Conservation (phyloP, 768 basidiomycete species). For the Termitomyces sp. region DNA sequence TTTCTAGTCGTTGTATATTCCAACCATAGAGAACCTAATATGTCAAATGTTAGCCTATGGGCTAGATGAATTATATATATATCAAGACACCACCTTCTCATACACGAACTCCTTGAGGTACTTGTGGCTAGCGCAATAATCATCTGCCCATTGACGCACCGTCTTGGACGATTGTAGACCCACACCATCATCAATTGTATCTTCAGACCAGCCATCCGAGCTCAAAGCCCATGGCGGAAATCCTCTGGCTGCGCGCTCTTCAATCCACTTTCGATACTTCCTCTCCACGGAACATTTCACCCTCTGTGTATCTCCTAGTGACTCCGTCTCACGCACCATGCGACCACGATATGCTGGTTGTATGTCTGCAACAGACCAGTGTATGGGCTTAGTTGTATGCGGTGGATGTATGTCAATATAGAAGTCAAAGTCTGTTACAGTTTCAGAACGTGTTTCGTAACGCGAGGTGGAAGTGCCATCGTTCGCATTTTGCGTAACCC, state of each 20-base stretch:
- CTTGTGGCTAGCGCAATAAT: slow-evolving; percentile 69
- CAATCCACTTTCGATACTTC: slow-evolving; percentile 37
- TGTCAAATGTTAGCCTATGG: not conserved
- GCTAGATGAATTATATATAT: not conserved
- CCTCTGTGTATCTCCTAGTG: slow-evolving; percentile 27
- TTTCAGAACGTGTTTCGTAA: slow-evolving; percentile 46
- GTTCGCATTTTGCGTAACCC: slow-evolving; percentile 26
- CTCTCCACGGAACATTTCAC: slow-evolving; percentile 36
- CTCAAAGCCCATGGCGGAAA: slow-evolving; percentile 41
- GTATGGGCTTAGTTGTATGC: slow-evolving; percentile 30
- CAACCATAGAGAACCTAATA: slow-evolving; percentile 38
- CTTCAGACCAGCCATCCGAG: slow-evolving; percentile 15
- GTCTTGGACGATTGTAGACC: slow-evolving; percentile 52
- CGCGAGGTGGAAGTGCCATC: slow-evolving; percentile 23
- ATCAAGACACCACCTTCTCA: slow-evolving; percentile 42
- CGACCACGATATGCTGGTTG: slow-evolving; percentile 56
- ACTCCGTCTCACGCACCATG: slow-evolving; percentile 48
- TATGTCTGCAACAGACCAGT: slow-evolving; percentile 55
- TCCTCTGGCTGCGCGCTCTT: slow-evolving; percentile 41
- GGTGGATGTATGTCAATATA: slow-evolving; percentile 42
- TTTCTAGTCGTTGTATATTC: slow-evolving; percentile 38
- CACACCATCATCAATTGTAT: slow-evolving; percentile 6
- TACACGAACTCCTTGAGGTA: slow-evolving; percentile 77
- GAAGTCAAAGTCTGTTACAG: slow-evolving; percentile 60
- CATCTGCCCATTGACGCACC: slow-evolving; percentile 76